phyloP scores from a whole-genome alignment of 148 eudicot genomes.

The Nepenthes gracilis region DNA sequence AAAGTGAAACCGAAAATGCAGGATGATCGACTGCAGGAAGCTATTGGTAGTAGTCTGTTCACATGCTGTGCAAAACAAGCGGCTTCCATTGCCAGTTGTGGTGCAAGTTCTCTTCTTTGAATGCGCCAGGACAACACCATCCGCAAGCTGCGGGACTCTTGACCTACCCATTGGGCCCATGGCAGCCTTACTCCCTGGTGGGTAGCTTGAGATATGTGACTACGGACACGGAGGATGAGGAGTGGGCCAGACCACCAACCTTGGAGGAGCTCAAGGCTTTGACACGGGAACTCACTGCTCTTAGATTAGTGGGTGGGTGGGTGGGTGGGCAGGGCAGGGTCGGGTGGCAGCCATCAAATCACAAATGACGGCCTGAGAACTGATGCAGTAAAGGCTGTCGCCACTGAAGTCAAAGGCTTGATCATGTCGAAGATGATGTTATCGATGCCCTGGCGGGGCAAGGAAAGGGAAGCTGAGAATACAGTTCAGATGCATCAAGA shows the following conservation, averaged over 20 bases:
- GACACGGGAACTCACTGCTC: slow-evolving; percentile 60
- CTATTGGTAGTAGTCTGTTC: slow-evolving; percentile 88
- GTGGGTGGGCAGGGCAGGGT: slow-evolving; percentile 12
- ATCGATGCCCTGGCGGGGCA: slow-evolving; percentile 57
- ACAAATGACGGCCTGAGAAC: slow-evolving; percentile 10
- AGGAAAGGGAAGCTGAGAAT: slow-evolving; percentile 59
- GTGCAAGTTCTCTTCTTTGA: slow-evolving; percentile 93
- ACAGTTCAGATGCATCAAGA: slow-evolving; percentile 81
- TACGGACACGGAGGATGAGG: slow-evolving; percentile 64
- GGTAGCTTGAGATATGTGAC: slow-evolving; percentile 66
- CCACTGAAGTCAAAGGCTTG: slow-evolving; percentile 37
- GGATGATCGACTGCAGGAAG: slow-evolving; percentile 79
- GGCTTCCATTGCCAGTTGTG: slow-evolving; percentile 75
- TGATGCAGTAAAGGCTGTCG: slow-evolving; percentile 30
- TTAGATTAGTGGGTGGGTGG: slow-evolving; percentile 26
- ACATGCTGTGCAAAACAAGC: slow-evolving; percentile 93
- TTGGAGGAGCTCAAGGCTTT: slow-evolving; percentile 65
- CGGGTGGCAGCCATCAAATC: slow-evolving; percentile 16
- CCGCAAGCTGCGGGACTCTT: slow-evolving; percentile 41
- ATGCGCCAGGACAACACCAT: slow-evolving; percentile 50
- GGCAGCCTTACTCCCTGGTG: slow-evolving; percentile 31
- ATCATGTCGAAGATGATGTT: slow-evolving; percentile 59
- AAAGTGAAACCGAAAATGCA: slow-evolving; percentile 50
- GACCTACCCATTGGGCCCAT: slow-evolving; percentile 29
- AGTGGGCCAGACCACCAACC: slow-evolving; percentile 63